A percentile compares a stretch with the other conserved stretches of the same genome.
phyloP scores from a whole-genome alignment of 2,329 filamentous ascomycete genomes.

The Epichloe scottii region DNA sequence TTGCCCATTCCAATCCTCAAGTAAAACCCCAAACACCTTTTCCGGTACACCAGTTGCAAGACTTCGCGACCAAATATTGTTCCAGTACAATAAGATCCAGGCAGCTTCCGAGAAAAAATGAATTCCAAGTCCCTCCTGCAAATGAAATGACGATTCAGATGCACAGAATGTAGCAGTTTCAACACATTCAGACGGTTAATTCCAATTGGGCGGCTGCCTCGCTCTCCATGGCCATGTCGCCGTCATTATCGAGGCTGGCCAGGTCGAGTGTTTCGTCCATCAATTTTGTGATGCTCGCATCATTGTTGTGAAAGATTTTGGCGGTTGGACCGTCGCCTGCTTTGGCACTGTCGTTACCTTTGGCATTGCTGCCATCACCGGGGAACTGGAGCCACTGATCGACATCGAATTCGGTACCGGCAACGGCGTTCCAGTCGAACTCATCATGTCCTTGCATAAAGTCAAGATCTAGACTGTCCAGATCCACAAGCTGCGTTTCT shows the following conservation, averaged over 20 bases:
- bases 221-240: constrained; percentile 9
- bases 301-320: background rate
- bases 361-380: constrained; percentile 31
- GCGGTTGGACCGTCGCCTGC: background rate
- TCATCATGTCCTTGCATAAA: constrained; percentile 34
- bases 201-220: constrained; percentile 5
- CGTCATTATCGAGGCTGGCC: constrained; percentile 17
- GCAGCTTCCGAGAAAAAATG: background rate
- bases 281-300: constrained; percentile 14
- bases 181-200: background rate
- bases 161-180: too few species aligned
- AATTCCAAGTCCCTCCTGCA: background rate
- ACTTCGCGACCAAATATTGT: too few species aligned
- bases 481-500: constrained; percentile 19
- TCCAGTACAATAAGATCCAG: too few species aligned
- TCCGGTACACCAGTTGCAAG: too few species aligned
- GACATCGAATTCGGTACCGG: constrained; percentile 42
- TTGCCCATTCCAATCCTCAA: too few species aligned
- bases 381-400: constrained; percentile 49
- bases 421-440: constrained; percentile 41
- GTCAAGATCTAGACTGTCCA: constrained; percentile 31
- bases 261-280: constrained; percentile 18
- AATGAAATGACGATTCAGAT: too few species aligned
- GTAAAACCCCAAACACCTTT: too few species aligned
- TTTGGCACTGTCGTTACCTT: constrained; percentile 18